These are phyloP conservation scores for Yamadazyma nakazawae DNA, from an alignment of 805 yeast species.

Conservation along the genomic window DNA sequence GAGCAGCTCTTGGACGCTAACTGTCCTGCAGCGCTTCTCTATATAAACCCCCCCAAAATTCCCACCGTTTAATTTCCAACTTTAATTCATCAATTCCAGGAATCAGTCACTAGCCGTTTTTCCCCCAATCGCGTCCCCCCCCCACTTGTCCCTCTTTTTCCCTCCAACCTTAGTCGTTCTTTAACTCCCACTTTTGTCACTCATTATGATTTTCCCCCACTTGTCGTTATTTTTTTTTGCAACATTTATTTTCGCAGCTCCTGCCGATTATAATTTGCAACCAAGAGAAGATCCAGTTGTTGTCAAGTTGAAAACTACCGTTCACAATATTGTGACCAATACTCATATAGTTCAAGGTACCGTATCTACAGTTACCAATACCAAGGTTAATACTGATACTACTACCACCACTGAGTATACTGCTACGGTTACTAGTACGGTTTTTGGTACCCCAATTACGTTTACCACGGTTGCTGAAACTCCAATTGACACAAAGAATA, in stretches of 20 bases:
- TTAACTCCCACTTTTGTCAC: constrained; percentile 5
- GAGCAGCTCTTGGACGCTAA: too few relatives aligned
- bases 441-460: constrained; percentile 36
- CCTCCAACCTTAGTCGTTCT: constrained; percentile 15
- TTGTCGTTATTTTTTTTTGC: constrained; percentile 21
- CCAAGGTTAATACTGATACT: constrained; percentile 28
- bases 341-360: constrained; percentile 30
- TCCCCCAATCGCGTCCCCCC: neutral
- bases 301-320: constrained; percentile 34
- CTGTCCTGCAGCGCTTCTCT: too few relatives aligned
- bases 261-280: constrained; percentile 7
- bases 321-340: constrained; percentile 32
- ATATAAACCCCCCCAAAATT: too few relatives aligned
- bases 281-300: constrained; percentile 23
- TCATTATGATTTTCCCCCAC: constrained; percentile 25
- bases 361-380: constrained; percentile 27
- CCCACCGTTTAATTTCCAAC: too few relatives aligned
- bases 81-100: too few relatives aligned
- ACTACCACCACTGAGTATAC: constrained; percentile 40
- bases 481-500: constrained; percentile 21
- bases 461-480: constrained; percentile 34
- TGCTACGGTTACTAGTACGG: constrained; percentile 42
- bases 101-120: too few relatives aligned
- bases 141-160: constrained; percentile 5
- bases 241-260: constrained; percentile 20